Evolutionary conservation across 1,284 basidiomycete species (phyloP), one percentile per base, ranked within the genome.

Genomic region (Trichosporon inkin): DNA sequence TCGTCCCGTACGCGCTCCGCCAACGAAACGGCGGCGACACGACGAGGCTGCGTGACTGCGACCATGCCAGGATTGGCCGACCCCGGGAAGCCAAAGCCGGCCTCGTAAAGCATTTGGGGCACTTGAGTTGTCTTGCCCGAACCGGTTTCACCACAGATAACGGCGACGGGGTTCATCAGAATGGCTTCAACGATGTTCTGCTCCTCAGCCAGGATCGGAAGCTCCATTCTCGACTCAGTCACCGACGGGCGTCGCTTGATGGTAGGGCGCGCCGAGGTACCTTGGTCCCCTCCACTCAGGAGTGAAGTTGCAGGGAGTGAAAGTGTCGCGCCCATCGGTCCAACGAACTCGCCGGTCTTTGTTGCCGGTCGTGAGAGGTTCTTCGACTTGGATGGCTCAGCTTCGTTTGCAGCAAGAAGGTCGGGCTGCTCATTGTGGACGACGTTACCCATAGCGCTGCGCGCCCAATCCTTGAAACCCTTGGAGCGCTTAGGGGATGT

Each of bases 51-150:
- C 2, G 96, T 99, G 44, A 99, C 85, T 14, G 94, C 96, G 67
- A 99, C 92, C 87, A 99, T 94, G 1, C 96, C 96, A 19, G 95
- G 92, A 75, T 98, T 96, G 57, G 94, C 92, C 89, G 90, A 89
- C 16, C 83, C 86, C 5, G 85, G 82, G 58, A 85, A 84, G 1
- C 93, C 96, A 72, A 95, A 99, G 0, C 92, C 96, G n/a, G 90
- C 91, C 78, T 99, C 96, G 69, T 89, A 89, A 11, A 90, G 76
- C 78, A 90, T 89, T 74, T 99, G 96, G 3, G 96, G 96, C 1
- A 99, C 87, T 76, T 99, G 96, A 0, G 96, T 99, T 1, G 96
- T 99, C 80, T 99, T 99, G 55, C 96, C 96, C 71, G 91, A 95
- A 61, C 96, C 96, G 6, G 96, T 99, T 75, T 88, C 87, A 76